phyloP scores from a whole-genome alignment of 495 filamentous ascomycete species.

The Aspergillus egyptiacus region DNA sequence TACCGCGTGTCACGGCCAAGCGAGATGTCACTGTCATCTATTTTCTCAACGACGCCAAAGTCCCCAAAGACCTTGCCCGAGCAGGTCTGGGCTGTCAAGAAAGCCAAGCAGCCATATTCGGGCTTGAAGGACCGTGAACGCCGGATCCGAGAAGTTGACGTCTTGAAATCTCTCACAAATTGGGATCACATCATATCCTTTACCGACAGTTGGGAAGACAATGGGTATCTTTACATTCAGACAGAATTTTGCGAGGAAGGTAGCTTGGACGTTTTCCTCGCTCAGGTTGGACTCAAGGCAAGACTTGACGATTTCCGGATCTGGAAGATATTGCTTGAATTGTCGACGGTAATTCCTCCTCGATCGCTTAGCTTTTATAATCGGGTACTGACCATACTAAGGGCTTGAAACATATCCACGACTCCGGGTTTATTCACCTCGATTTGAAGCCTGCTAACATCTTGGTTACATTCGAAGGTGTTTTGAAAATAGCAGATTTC shows the following conservation, averaged over 20 bases:
- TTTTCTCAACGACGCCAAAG: slow-evolving; percentile 37
- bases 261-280: slow-evolving; percentile 76
- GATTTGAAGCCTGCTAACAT: slow-evolving; percentile 96
- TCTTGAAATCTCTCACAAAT: slow-evolving; percentile 63
- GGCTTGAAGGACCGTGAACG: slow-evolving; percentile 68
- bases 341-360: slow-evolving; percentile 55
- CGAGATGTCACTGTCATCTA: slow-evolving; percentile 34
- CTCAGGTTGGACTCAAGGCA: slow-evolving; percentile 69
- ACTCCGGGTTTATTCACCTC: slow-evolving; percentile 82
- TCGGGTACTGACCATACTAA: slow-evolving; percentile 38
- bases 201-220: slow-evolving; percentile 78
- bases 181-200: slow-evolving; percentile 80
- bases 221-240: slow-evolving; percentile 83
- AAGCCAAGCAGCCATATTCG: slow-evolving; percentile 69
- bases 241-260: slow-evolving; percentile 95
- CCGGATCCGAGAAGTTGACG: slow-evolving; percentile 73
- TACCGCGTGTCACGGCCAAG: slow-evolving; percentile 64
- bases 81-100: slow-evolving; percentile 87
- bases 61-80: slow-evolving; percentile 41
- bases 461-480: slow-evolving; percentile 83
- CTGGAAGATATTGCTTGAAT: slow-evolving; percentile 91
- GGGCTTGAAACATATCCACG: slow-evolving; percentile 85
- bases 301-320: slow-evolving; percentile 94
- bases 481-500: slow-evolving; percentile 93
- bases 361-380: background rate